Base-by-base conservation (phyloP, 371 early-diverging fungal species). In the Mortierella sp. region DNA sequence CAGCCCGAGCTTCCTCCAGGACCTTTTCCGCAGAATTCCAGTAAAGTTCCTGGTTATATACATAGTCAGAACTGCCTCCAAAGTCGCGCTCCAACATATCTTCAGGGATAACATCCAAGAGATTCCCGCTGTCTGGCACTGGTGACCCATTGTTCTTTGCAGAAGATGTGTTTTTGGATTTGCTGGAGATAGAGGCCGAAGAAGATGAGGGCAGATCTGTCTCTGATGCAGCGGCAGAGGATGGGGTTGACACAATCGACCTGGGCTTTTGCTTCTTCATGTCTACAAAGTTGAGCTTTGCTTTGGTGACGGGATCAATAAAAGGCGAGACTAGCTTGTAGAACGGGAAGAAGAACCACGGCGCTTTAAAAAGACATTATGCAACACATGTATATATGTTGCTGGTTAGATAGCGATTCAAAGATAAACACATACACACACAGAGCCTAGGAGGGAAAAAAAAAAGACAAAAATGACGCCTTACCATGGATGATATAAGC, bases 231-330 rank as follows among this genome's bases (percentile, higher is more conserved):
- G 70, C 37, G n/a, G 78, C 50, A 3, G 78, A 71, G 9, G 78
- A 69, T 8, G 70, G 65, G 2, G 78, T 46, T 4, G 78, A 76
- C 26, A 47, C 47, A n/a, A 43, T 23, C 14, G 60, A 37, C 28
- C n/a, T 56, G 24, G 55, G 57, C 47, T 66, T 68, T 57, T 71
- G 72, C 6, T 82, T 80, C 44, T 88, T 84, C 55, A 85, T 81
- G 52, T 92, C 87, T n/a, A 92, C 91, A 79, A 97, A 94, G 26
- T 91, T 86, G 52, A 97, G 87, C 69, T 96, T 97, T 23, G 81
- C 79, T 50, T 87, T 89, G n/a, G 97, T 96, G 42, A 95, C 93
- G 11, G 95, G 94, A 72, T 97, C 95, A 66, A 97, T 86, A 64
- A 96, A 95, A 1, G 96, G 96, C 6, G 91, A 86, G 30, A 97